These are phyloP conservation scores for Lepiota brunneoincarnata DNA, from an alignment of 768 basidiomycete species.

Conservation along the genomic window DNA sequence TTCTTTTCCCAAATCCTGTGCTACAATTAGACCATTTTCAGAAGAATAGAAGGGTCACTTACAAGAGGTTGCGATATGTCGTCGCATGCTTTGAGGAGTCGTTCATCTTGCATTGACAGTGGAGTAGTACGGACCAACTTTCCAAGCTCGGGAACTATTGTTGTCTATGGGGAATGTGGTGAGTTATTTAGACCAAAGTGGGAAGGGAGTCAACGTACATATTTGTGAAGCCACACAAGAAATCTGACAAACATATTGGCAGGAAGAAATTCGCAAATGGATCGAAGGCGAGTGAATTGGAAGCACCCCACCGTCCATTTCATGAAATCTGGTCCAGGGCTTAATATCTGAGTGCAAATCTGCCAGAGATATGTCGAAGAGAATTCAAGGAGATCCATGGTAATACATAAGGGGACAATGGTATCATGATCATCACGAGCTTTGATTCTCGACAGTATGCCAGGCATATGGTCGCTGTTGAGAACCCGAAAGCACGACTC, in stretches of 20 bases:
- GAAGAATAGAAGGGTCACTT: too few relatives aligned
- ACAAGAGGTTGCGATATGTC: too few relatives aligned
- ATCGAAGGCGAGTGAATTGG: not conserved
- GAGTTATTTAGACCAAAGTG: too few relatives aligned
- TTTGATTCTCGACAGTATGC: not conserved
- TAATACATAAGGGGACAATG: not conserved
- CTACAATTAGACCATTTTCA: too few relatives aligned
- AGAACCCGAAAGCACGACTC: not conserved
- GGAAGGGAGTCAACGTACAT: too few relatives aligned
- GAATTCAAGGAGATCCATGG: not conserved
- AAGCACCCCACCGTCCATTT: not conserved
- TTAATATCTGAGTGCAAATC: not conserved
- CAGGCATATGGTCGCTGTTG: not conserved
- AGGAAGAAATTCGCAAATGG: not conserved
- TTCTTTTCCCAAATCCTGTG: too few relatives aligned
- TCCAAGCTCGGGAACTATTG: too few relatives aligned
- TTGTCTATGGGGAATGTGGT: too few relatives aligned
- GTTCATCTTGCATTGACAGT: too few relatives aligned
- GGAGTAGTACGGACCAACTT: too few relatives aligned
- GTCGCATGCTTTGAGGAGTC: too few relatives aligned
- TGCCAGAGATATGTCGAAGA: not conserved
- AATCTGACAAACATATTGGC: not conserved
- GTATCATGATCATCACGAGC: not conserved
- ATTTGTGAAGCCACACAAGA: not conserved
- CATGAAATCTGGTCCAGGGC: not conserved